Evolutionary conservation across 2,329 filamentous ascomycete genomes (phyloP).

Genomic region (Dactylellina parvicollis): DNA sequence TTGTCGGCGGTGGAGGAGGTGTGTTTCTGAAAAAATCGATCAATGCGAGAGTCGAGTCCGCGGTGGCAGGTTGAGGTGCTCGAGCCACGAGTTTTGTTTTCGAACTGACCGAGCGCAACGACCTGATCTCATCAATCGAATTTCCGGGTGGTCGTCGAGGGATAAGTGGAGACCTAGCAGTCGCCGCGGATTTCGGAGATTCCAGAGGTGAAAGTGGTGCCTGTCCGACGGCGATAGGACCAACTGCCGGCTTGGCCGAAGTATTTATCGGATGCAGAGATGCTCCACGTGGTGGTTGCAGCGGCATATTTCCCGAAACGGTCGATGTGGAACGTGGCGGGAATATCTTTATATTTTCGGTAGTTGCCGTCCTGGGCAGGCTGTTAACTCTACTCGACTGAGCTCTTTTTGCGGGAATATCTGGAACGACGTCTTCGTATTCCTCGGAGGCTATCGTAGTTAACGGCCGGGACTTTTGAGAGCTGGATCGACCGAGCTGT

Average conservation of each 20-base stretch:
- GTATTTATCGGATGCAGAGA: constrained; percentile 49
- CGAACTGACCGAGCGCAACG: constrained; percentile 25
- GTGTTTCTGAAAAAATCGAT: constrained; percentile 89
- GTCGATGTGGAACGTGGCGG: constrained; percentile 48
- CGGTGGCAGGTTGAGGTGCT: constrained; percentile 74
- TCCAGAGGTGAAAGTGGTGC: constrained; percentile 43
- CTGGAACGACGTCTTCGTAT: constrained; percentile 43
- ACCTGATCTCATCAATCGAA: constrained; percentile 32
- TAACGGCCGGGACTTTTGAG: constrained; percentile 42
- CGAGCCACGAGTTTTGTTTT: constrained; percentile 66
- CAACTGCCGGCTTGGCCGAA: constrained; percentile 12
- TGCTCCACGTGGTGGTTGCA: constrained; percentile 44
- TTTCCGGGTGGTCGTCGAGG: constrained; percentile 36
- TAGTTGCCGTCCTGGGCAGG: constrained; percentile 21
- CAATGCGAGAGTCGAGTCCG: constrained; percentile 80
- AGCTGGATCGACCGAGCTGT: constrained; percentile 22
- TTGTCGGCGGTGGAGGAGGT: constrained; percentile 63
- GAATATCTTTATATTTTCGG: constrained; percentile 47
- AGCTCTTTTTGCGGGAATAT: constrained; percentile 46
- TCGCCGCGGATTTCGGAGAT: constrained; percentile 31
- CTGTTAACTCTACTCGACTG: constrained; percentile 13
- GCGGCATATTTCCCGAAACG: constrained; percentile 32
- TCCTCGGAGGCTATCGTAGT: constrained; percentile 48
- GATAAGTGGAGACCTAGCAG: constrained; percentile 33
- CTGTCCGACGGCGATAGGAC: constrained; percentile 21